These are phyloP conservation scores for Cyberlindnera xylosilytica DNA, from an alignment of 805 yeast species.

Conservation along the genomic window DNA sequence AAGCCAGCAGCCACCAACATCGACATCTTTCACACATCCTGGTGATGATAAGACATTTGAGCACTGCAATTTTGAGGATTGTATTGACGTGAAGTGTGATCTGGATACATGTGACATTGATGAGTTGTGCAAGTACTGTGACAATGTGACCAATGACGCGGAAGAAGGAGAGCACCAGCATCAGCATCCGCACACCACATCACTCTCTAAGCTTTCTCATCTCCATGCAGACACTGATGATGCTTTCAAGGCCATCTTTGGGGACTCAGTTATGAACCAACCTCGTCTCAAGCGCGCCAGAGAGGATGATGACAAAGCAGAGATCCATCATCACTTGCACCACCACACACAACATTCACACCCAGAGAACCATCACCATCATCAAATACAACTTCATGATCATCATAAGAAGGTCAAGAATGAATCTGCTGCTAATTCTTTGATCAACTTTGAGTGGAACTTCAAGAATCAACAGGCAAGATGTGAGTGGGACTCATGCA, in stretches of 20 bases:
- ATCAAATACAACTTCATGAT: conserved; percentile 34
- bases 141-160: conserved; percentile 18
- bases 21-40: not conserved
- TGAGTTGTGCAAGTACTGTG: conserved; percentile 33
- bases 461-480: conserved; percentile 38
- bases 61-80: conserved; percentile 22
- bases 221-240: not conserved
- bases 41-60: conserved; percentile 18
- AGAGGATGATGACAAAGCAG: conserved; percentile 18
- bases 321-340: conserved; percentile 21
- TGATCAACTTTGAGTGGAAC: conserved; percentile 28
- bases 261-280: not conserved
- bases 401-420: conserved; percentile 29
- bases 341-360: conserved; percentile 24
- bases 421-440: conserved; percentile 1
- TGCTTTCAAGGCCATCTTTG: not conserved
- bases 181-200: conserved; percentile 4
- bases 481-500: conserved; percentile 74
- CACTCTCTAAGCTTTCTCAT: not conserved
- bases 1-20: not conserved
- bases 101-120: conserved; percentile 30
- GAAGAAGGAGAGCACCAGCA: too few relatives aligned
- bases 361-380: conserved; percentile 36
- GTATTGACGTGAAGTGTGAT: conserved; percentile 28
- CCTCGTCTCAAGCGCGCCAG: conserved; percentile 7